Conservation (phyloP, 2,329 filamentous ascomycete genomes). For the Colletotrichum gloeosporioides region DNA sequence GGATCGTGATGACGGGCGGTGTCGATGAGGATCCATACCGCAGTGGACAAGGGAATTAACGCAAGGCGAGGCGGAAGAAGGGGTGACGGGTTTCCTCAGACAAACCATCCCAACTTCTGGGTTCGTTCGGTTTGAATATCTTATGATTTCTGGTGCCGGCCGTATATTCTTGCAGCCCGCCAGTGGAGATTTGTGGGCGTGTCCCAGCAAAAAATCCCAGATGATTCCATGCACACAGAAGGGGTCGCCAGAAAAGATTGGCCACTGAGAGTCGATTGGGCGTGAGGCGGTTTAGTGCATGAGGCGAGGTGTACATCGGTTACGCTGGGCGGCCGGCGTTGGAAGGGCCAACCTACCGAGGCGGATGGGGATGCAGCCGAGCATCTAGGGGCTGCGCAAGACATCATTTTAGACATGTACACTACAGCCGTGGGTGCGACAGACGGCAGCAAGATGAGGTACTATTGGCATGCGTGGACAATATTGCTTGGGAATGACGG, state of each 20-base stretch:
- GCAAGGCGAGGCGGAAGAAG: background rate
- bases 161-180: background rate
- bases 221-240: background rate
- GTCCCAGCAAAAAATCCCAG: background rate
- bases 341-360: background rate
- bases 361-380: background rate
- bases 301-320: background rate
- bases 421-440: background rate
- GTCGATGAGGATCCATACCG: background rate
- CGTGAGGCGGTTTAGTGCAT: slow-evolving; percentile 3
- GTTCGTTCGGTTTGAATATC: background rate
- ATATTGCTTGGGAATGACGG: background rate
- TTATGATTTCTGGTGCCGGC: background rate
- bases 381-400: background rate
- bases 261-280: background rate
- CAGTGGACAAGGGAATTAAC: background rate
- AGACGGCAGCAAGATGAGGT: background rate
- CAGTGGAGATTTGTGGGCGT: background rate
- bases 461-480: background rate
- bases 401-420: background rate
- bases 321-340: background rate
- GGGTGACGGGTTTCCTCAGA: background rate
- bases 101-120: background rate
- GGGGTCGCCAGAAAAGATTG: background rate
- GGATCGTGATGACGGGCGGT: background rate